phyloP scores from a whole-genome alignment of 257 asterid species.

The Plantago major region DNA sequence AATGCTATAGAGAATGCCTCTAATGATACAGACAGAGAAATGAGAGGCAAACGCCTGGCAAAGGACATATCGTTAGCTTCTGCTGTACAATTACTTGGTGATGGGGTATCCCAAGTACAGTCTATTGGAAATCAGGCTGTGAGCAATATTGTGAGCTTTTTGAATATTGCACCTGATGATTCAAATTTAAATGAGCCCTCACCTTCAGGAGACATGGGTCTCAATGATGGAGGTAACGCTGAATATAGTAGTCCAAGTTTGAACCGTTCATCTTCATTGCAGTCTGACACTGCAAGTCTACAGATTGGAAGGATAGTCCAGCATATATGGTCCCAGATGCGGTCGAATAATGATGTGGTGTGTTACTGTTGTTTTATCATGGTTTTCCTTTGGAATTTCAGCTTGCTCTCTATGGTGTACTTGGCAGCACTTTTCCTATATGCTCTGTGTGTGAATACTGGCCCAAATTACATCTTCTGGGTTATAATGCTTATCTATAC shows the following conservation, averaged over 20 bases:
- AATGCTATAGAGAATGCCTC: conserved; percentile 36
- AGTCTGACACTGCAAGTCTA: conserved; percentile 73
- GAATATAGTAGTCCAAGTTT: conserved; percentile 29
- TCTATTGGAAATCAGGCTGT: conserved; percentile 96
- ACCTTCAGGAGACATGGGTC: conserved; percentile 36
- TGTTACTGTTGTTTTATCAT: conserved; percentile 88
- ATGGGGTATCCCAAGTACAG: conserved; percentile 95
- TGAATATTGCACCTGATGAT: conserved; percentile 74
- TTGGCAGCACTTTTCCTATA: conserved; percentile 78
- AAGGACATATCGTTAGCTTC: conserved; percentile 80
- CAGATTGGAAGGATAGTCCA: conserved; percentile 73
- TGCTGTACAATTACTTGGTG: conserved; percentile 88
- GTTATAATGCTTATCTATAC: conserved; percentile 85
- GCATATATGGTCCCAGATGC: conserved; percentile 93
- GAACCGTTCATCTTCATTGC: conserved; percentile 67
- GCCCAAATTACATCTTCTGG: conserved; percentile 93
- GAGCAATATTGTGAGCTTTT: conserved; percentile 78
- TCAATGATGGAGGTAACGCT: conserved; percentile 30
- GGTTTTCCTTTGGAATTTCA: conserved; percentile 92
- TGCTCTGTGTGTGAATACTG: conserved; percentile 93
- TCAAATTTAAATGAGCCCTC: conserved; percentile 63
- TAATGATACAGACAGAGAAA: conserved; percentile 38
- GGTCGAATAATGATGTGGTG: conserved; percentile 85
- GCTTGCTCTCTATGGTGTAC: conserved; percentile 95
- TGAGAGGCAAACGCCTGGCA: conserved; percentile 48